Percentiles rank a stretch among this genome's conserved stretches.
Evolutionary conservation across 1,284 basidiomycete genomes (phyloP).

Genomic region (Phellopilus nigrolimitatus): DNA sequence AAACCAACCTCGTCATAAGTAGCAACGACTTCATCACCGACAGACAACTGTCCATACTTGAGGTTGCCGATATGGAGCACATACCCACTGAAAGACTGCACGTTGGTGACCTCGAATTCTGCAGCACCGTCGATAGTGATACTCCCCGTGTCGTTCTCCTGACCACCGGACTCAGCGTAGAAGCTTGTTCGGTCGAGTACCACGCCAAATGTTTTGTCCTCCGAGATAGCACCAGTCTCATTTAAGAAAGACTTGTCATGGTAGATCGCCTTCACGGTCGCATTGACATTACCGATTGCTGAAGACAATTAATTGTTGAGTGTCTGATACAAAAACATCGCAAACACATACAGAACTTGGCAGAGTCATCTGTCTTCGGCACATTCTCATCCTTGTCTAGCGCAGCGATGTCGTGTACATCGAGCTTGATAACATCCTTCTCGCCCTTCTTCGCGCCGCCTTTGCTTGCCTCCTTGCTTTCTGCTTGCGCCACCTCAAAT

Average conservation of each 20-base stretch:
- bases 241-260: conserved; percentile 73
- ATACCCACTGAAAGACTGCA: conserved; percentile 84
- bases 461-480: conserved; percentile 91
- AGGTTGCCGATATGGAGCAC: conserved; percentile 87
- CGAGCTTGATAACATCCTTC: conserved; percentile 77
- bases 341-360: conserved; percentile 75
- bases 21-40: conserved; percentile 67
- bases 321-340: background rate
- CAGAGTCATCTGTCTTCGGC: conserved; percentile 91
- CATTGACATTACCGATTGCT: conserved; percentile 74
- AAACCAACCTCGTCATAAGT: conserved; percentile 68
- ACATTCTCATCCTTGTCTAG: conserved; percentile 79
- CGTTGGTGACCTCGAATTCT: conserved; percentile 92
- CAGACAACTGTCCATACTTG: conserved; percentile 68
- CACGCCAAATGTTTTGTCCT: conserved; percentile 73
- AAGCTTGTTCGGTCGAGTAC: conserved; percentile 95
- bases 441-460: conserved; percentile 67
- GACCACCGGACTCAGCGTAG: conserved; percentile 96
- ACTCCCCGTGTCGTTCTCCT: conserved; percentile 94
- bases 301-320: background rate
- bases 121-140: conserved; percentile 89
- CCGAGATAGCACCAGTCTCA: conserved; percentile 64
- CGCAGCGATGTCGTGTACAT: conserved; percentile 91
- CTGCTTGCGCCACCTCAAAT: conserved; percentile 86
- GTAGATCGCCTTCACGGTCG: conserved; percentile 84